Base-by-base conservation (phyloP, 257 asterid genomes). In the Solanum corneliomulleri region DNA sequence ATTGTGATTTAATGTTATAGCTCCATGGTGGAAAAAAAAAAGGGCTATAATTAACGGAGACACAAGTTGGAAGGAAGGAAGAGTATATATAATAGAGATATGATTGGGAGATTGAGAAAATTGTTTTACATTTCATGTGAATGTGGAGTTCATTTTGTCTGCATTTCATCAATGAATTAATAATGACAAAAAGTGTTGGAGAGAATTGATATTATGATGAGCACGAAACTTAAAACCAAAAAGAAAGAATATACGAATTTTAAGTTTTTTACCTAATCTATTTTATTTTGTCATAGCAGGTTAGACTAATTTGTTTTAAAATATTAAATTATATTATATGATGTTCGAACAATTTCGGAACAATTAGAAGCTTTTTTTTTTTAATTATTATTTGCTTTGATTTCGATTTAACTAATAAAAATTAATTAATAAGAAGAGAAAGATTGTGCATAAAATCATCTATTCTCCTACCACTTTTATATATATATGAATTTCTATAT, bases 141-240 rank as follows among this genome's bases (percentile, higher is more conserved):
- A 94, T 94, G 93, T 92, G 92, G 89, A 91, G 91, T 91, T 93
- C 93, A 96, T 95, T 94, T 94, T 91, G 93, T 87, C 90, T 92
- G 92, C 89, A 93, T 96, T 95, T 92, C 88, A 71, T 86, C 64
- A 47, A 85, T 80, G 75, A 52, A 56, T 20, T 83, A 87, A 82
- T 72, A 74, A 86, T 29, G 88, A 62, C 75, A 90, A 93, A 81
- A 89, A 66, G 74, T 47, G 83, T 86, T 85, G 90, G 88, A 27
- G 85, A 88, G 86, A 66, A 82, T 82, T 83, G 89, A 86, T 33
- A 33, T 33, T 33, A 33, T 84, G 90, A 82, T 60, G 88, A 88
- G 89, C 89, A 89, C 87, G 87, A 88, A 89, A 89, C 90, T 89
- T 91, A 87, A 89, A 85, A 92, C 56, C 82, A 84, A 75, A 82